phyloP scores from a whole-genome alignment of 192 early-diverging fungal species.

The Gryganskiella cystojenkinii region DNA sequence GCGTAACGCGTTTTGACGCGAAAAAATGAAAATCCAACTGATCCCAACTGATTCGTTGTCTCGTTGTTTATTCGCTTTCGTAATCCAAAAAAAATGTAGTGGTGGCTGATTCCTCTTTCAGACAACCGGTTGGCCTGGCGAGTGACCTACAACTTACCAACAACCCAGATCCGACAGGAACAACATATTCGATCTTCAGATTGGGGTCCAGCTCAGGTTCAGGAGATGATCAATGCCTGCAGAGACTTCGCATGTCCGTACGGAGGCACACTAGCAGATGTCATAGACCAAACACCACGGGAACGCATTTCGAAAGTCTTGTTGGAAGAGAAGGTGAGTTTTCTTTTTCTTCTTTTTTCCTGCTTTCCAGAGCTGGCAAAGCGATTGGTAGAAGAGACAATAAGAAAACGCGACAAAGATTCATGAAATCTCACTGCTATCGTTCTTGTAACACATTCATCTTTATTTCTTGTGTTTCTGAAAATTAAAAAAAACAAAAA shows the following conservation, averaged over 20 bases:
- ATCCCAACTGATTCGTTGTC: too few species aligned
- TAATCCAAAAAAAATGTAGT: neutral
- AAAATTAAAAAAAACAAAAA: too few species aligned
- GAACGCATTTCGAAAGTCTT: slow-evolving; percentile 38
- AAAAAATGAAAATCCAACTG: neutral
- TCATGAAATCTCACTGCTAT: neutral
- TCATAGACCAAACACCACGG: slow-evolving; percentile 36
- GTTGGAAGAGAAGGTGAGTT: slow-evolving; percentile 38
- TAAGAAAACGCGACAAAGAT: too few species aligned
- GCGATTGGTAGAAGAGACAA: too few species aligned
- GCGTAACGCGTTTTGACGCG: too few species aligned
- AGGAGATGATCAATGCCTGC: slow-evolving; percentile 33
- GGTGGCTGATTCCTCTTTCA: slow-evolving; percentile 45
- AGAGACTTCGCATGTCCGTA: slow-evolving; percentile 33
- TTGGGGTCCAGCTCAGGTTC: slow-evolving; percentile 30
- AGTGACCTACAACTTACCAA: slow-evolving; percentile 39
- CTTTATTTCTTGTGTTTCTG: too few species aligned
- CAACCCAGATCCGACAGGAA: slow-evolving; percentile 35
- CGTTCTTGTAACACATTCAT: too few species aligned
- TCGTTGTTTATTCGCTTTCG: neutral
- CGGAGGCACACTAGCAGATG: slow-evolving; percentile 33
- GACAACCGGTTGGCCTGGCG: slow-evolving; percentile 41
- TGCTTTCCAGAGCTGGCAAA: too few species aligned
- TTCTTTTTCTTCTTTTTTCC: neutral
- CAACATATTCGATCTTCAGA: slow-evolving; percentile 37